Percentiles rank a stretch among this genome's conserved stretches.
Conservation (phyloP, 179 eudicot species). For the Heliamphora pulchella region DNA sequence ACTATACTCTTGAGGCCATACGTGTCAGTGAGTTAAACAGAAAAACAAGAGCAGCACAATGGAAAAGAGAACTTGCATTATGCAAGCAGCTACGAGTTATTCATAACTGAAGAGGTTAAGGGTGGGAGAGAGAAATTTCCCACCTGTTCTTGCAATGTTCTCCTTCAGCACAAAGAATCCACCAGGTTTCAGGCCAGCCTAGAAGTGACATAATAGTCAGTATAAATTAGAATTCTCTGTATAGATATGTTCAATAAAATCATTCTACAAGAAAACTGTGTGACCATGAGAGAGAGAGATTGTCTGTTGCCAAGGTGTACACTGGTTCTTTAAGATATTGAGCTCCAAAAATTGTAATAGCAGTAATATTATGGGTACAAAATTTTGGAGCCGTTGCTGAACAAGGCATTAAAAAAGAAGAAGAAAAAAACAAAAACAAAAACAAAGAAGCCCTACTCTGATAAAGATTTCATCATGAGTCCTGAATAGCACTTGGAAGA, state of each 20-base stretch:
- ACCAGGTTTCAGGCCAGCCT: conserved; percentile 90
- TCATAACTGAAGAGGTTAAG: background rate
- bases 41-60: background rate
- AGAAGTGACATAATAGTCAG: conserved; percentile 17
- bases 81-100: background rate
- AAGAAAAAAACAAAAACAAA: background rate
- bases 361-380: background rate
- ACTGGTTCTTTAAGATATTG: background rate
- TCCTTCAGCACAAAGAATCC: conserved; percentile 85
- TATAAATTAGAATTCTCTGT: conserved; percentile 7
- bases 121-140: background rate
- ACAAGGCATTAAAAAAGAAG: background rate
- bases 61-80: background rate
- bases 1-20: background rate
- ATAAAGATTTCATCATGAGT: background rate
- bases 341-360: background rate
- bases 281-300: background rate
- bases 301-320: background rate
- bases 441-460: background rate
- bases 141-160: conserved; percentile 74
- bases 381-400: background rate
- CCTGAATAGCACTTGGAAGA: background rate
- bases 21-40: background rate
- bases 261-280: background rate
- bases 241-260: background rate